A percentile compares a stretch with the other conserved stretches of the same genome.
phyloP scores from a whole-genome alignment of 345 rosid genomes.

The Theobroma cacao region DNA sequence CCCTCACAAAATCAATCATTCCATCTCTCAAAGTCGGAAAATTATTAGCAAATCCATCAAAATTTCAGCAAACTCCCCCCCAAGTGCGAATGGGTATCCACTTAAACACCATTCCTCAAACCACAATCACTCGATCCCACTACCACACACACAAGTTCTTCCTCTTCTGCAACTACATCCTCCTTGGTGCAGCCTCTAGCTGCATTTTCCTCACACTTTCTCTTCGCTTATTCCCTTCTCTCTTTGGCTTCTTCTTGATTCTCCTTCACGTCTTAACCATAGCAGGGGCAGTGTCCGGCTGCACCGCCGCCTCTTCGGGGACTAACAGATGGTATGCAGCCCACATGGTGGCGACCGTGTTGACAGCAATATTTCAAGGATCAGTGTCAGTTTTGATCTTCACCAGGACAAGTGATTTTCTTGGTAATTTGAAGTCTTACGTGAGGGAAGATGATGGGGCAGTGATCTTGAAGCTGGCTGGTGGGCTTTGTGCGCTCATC shows the following conservation, averaged over 20 bases:
- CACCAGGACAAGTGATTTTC: constrained; percentile 63
- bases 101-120: constrained; percentile 10
- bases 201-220: constrained; percentile 91
- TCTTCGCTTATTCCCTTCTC: constrained; percentile 78
- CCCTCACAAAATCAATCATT: background rate
- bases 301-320: constrained; percentile 63
- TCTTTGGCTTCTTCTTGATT: constrained; percentile 58
- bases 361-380: constrained; percentile 89
- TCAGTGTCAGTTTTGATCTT: constrained; percentile 79
- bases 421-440: constrained; percentile 65
- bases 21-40: background rate
- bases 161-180: constrained; percentile 81
- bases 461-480: constrained; percentile 75
- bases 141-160: constrained; percentile 66
- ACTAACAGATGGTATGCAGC: constrained; percentile 67
- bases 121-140: constrained; percentile 37
- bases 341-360: constrained; percentile 82
- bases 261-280: constrained; percentile 63
- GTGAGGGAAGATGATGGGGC: constrained; percentile 82
- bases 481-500: constrained; percentile 68
- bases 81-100: constrained; percentile 41
- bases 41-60: background rate
- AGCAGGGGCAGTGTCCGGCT: constrained; percentile 62
- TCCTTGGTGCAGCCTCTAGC: constrained; percentile 83
- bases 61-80: background rate